These are phyloP conservation scores for Colletotrichum zoysiae DNA, from an alignment of 2,329 filamentous ascomycete species.

Conservation along the genomic window DNA sequence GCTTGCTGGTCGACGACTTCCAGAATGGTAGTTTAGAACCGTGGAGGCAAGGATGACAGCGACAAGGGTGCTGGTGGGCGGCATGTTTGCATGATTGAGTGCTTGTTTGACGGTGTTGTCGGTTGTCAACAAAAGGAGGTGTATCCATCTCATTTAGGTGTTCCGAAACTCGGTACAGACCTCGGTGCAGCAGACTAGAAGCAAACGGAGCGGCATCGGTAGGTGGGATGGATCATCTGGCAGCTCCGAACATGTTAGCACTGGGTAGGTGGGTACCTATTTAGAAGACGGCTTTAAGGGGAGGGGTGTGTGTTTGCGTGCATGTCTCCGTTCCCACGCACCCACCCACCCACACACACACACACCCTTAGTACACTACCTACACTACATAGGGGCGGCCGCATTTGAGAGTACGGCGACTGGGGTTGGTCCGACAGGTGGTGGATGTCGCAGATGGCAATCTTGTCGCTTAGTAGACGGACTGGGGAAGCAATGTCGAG, in stretches of 20 bases:
- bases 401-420: neutral
- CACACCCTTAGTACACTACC: neutral
- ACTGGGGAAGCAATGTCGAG: slow-evolving; percentile 29
- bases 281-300: neutral
- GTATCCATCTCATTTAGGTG: neutral
- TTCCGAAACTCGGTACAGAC: slow-evolving; percentile 12
- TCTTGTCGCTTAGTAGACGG: slow-evolving; percentile 12
- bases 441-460: slow-evolving; percentile 19
- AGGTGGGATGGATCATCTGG: neutral
- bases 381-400: slow-evolving; percentile 11
- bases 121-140: neutral
- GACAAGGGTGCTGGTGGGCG: neutral
- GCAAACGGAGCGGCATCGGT: neutral
- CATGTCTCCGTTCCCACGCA: neutral
- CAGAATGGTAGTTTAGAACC: slow-evolving; percentile 3
- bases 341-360: neutral
- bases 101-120: slow-evolving; percentile 6
- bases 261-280: no score
- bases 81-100: neutral
- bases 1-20: slow-evolving; percentile 7
- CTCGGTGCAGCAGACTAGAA: slow-evolving; percentile 8
- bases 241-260: neutral
- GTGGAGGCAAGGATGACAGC: neutral
- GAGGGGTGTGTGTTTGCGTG: neutral
- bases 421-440: slow-evolving; percentile 20